Base-by-base conservation (phyloP, 768 basidiomycete species). In the Boletus pseudo-olivaceus region DNA sequence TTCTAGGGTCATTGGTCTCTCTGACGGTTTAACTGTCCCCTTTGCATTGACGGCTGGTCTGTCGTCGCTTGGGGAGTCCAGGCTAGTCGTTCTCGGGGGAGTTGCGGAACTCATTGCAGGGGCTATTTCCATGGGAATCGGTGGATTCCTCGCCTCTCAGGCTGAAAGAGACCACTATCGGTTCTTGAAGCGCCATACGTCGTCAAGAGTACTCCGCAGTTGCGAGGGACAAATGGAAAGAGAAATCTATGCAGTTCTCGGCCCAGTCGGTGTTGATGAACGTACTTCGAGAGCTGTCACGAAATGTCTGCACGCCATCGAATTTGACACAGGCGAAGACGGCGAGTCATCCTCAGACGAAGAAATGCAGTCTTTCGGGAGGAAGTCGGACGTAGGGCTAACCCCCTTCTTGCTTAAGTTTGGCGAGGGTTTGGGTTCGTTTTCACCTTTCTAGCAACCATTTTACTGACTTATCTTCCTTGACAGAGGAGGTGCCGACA, bases 41-140 rank as follows among this genome's bases (percentile, higher is more conserved):
- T 96, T 96, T 67, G 93, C 93, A 9, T 75, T 96, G 37, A 83
- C 93, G 3, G 93, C 93, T 5, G 93, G 93, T 51, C 80, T 95
- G 26, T 90, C 90, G 11, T 88, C 93, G 11, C 79, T 97, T 37
- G 95, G 95, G 44, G 85, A 90, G 55, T 93, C 92, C 7, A 84
- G 80, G 51, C 80, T 98, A n/a, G 97, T 99, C 58, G 88, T 96
- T 46, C 81, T 96, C 29, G 96, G 93, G 50, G 97, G 97, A 15
- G 75, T 97, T 34, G 96, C 97, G 1, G 97, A 99, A 69, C 86
- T 99, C 60, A 92, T 96, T 53, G 93, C 95, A 1, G 97, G 97
- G 7, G 91, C 95, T 12, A 90, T 98, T 43, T 93, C 90, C 2
- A 99, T 99, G 96, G 97, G 97, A 56, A 90, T 99, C 38, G 97